phyloP scores from a whole-genome alignment of 2,329 filamentous ascomycete species.

The Tolypocladium ovalisporum region DNA sequence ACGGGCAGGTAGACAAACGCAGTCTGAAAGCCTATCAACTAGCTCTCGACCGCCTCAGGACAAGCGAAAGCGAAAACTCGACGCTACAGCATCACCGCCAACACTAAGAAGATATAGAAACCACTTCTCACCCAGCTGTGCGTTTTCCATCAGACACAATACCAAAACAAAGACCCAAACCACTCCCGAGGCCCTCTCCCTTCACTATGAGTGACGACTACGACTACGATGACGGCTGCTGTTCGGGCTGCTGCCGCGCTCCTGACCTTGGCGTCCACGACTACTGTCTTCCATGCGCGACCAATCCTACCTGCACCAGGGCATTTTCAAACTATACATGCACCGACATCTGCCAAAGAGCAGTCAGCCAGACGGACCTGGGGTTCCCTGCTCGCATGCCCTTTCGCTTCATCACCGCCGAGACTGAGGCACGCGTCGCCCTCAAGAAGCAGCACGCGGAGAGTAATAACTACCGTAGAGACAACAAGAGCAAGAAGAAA shows the following conservation, averaged over 20 bases:
- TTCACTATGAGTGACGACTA: not conserved
- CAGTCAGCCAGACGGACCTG: not conserved
- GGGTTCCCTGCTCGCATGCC: not conserved
- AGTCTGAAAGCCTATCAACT: not conserved
- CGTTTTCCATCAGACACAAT: too few species aligned
- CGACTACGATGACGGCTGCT: slow-evolving; percentile 10
- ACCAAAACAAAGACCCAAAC: too few species aligned
- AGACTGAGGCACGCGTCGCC: not conserved
- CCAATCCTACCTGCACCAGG: slow-evolving; percentile 11
- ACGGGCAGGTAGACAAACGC: not conserved
- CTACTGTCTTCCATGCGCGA: slow-evolving; percentile 17
- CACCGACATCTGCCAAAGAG: not conserved
- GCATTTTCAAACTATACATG: not conserved
- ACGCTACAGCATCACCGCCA: not conserved
- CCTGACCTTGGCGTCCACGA: slow-evolving; percentile 20
- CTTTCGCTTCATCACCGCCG: not conserved
- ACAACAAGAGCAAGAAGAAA: not conserved
- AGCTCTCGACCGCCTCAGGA: not conserved
- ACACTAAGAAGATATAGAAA: not conserved
- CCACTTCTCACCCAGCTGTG: too few species aligned
- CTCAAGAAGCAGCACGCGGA: not conserved
- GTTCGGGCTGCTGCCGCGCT: slow-evolving; percentile 19
- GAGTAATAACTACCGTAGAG: not conserved
- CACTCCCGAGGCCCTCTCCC: not conserved
- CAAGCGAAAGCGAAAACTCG: too few species aligned